These are phyloP conservation scores for Echinosophora koreensis DNA, from an alignment of 306 rosid species.

Conservation along the genomic window DNA sequence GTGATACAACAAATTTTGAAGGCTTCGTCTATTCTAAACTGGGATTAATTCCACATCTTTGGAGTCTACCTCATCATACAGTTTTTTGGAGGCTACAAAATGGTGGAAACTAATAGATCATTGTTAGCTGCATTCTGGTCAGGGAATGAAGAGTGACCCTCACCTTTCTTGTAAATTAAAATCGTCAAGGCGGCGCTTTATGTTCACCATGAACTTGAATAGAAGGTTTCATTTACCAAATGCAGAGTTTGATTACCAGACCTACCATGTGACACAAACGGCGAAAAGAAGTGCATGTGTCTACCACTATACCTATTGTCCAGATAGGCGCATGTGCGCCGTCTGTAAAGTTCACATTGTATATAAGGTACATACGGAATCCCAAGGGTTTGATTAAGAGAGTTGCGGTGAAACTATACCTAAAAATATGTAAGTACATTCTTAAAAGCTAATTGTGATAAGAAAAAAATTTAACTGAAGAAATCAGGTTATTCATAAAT, in stretches of 20 bases:
- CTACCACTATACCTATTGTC: slow-evolving; percentile 3
- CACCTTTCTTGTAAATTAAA: neutral
- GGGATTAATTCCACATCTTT: neutral
- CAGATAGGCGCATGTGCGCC: slow-evolving; percentile 35
- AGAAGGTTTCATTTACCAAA: slow-evolving; percentile 6
- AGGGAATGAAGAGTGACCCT: neutral
- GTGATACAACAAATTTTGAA: too few species aligned
- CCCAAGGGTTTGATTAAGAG: too few species aligned
- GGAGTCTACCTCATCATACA: neutral
- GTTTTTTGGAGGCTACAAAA: neutral
- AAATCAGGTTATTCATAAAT: neutral
- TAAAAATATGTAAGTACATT: too few species aligned
- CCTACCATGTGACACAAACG: slow-evolving; percentile 29
- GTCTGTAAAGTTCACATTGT: neutral
- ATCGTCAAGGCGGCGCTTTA: neutral
- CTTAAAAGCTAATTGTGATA: too few species aligned
- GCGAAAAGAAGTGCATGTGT: neutral
- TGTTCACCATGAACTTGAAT: neutral
- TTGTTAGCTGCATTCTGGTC: neutral
- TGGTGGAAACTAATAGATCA: neutral
- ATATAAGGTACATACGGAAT: neutral
- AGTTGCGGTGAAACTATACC: neutral
- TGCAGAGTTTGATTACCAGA: slow-evolving; percentile 1
- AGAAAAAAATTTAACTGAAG: neutral
- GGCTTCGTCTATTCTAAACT: too few species aligned